phyloP scores from a whole-genome alignment of 2,329 filamentous ascomycete species.

The Pestalotiopsis sp. region DNA sequence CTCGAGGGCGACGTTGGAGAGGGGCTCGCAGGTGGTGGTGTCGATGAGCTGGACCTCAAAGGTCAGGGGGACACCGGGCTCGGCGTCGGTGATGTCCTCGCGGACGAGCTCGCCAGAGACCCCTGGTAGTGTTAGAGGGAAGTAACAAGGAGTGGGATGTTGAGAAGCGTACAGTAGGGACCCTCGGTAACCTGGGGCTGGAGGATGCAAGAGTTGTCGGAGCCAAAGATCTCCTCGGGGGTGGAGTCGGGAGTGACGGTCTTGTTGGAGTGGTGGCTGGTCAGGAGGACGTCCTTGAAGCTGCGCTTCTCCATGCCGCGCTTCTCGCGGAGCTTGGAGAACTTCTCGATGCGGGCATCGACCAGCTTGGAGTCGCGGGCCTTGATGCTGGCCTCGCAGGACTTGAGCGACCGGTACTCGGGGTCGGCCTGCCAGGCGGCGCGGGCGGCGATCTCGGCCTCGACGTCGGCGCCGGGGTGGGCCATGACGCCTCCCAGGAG shows the following conservation, averaged over 20 bases:
- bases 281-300: conserved; percentile 28
- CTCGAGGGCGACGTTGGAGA: conserved; percentile 13
- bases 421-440: conserved; percentile 42
- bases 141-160: background rate
- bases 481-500: conserved; percentile 26
- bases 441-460: conserved; percentile 51
- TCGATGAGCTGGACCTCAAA: conserved; percentile 15
- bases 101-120: conserved; percentile 33
- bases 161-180: conserved; percentile 47
- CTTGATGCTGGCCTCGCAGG: conserved; percentile 11
- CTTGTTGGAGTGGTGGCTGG: conserved; percentile 30
- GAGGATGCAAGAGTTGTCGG: conserved; percentile 50
- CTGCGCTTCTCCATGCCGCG: conserved; percentile 30
- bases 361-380: conserved; percentile 8
- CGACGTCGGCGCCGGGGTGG: conserved; percentile 52
- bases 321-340: conserved; percentile 7
- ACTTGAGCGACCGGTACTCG: conserved; percentile 12
- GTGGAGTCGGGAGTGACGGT: conserved; percentile 34
- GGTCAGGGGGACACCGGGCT: conserved; percentile 15
- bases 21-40: conserved; percentile 16
- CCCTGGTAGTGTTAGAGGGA: conserved; percentile 5
- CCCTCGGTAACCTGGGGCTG: conserved; percentile 56
- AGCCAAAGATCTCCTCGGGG: conserved; percentile 40
- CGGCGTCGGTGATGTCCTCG: conserved; percentile 14
- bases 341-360: conserved; percentile 8